A percentile compares a stretch with the other conserved stretches of the same genome.
These are phyloP conservation scores for Sugiyamaella smithiae DNA, from an alignment of 805 yeast genomes.

Conservation along the genomic window DNA sequence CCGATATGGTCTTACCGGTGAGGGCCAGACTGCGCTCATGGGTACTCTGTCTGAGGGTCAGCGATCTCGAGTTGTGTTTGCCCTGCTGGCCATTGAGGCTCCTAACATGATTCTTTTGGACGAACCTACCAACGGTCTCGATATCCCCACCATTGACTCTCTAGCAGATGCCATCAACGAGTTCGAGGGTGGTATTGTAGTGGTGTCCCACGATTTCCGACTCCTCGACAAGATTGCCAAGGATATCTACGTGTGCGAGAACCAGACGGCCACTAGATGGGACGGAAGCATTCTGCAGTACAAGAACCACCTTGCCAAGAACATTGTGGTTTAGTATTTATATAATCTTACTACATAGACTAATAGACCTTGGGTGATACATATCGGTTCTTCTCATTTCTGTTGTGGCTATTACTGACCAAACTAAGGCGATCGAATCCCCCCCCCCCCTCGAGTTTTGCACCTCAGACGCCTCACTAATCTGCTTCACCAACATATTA, in stretches of 20 bases:
- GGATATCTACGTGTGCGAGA: constrained; percentile 94
- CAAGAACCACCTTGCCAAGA: constrained; percentile 91
- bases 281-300: constrained; percentile 85
- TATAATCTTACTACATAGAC: too few species aligned
- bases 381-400: too few species aligned
- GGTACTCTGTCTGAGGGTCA: constrained; percentile 98
- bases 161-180: constrained; percentile 93
- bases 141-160: constrained; percentile 97
- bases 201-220: constrained; percentile 98
- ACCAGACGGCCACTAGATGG: constrained; percentile 96
- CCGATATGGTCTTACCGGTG: constrained; percentile 97
- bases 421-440: too few species aligned
- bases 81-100: constrained; percentile 87
- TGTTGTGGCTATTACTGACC: too few species aligned
- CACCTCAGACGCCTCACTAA: too few species aligned
- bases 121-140: constrained; percentile 99
- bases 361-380: too few species aligned
- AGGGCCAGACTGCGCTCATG: constrained; percentile 97
- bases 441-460: too few species aligned
- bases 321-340: constrained; percentile 43
- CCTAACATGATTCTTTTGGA: constrained; percentile 94
- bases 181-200: constrained; percentile 97
- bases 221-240: constrained; percentile 94
- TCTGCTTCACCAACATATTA: too few species aligned
- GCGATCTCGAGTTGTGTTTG: constrained; percentile 98